A percentile compares a stretch with the other conserved stretches of the same genome.
Evolutionary conservation across 1,139 yeast genomes (phyloP).

Genomic region (Suhomyces chickasaworum): DNA sequence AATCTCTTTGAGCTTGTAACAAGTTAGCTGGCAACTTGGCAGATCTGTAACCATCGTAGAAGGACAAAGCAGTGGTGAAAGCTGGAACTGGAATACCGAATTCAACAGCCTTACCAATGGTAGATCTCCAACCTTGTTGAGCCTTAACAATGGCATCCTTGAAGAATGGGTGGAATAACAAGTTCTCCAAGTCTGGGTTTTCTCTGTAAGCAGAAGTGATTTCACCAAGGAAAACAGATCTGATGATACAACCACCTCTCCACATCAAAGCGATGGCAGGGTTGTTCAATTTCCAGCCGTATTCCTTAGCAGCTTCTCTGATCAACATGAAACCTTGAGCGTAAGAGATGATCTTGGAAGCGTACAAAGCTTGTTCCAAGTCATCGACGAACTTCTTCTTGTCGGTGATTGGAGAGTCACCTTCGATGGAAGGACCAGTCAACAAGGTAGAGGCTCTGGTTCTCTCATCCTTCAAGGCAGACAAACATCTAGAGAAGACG

Average conservation of each 20-base stretch:
- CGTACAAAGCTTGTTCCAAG: conserved; percentile 97
- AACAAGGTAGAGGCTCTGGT: conserved; percentile 76
- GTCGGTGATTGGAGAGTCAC: conserved; percentile 60
- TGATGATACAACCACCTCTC: conserved; percentile 99
- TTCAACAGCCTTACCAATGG: conserved; percentile 74
- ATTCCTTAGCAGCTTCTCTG: conserved; percentile 97
- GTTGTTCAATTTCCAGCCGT: conserved; percentile 96
- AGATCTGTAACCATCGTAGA: conserved; percentile 99
- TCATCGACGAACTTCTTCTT: conserved; percentile 84
- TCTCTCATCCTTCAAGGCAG: conserved; percentile 92
- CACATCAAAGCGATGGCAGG: conserved; percentile 99
- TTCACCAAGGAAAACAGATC: conserved; percentile 97
- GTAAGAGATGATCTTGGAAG: conserved; percentile 97
- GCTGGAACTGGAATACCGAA: conserved; percentile 98
- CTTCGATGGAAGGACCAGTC: conserved; percentile 70
- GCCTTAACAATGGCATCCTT: conserved; percentile 88
- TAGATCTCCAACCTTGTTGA: conserved; percentile 92
- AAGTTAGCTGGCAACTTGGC: conserved; percentile 95
- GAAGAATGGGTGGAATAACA: conserved; percentile 95
- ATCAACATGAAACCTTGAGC: conserved; percentile 99
- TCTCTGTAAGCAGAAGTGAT: conserved; percentile 95
- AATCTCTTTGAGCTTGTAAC: conserved; percentile 99
- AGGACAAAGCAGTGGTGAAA: conserved; percentile 92
- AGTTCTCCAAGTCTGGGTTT: conserved; percentile 90
- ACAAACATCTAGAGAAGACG: conserved; percentile 93